phyloP scores from a whole-genome alignment of 345 rosid species.

The Adansonia digitata region DNA sequence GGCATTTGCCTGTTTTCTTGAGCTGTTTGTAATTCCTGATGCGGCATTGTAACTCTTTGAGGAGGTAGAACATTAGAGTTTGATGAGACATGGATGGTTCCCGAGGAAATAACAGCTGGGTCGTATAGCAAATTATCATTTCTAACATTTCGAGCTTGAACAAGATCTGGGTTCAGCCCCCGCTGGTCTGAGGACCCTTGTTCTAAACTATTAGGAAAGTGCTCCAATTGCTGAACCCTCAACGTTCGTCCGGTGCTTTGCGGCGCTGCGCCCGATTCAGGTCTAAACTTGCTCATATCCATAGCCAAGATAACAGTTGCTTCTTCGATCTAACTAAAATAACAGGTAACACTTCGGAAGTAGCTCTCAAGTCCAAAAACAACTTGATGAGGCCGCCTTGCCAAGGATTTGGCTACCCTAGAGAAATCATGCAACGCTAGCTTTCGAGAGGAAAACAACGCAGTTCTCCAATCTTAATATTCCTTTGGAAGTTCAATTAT shows the following conservation, averaged over 20 bases:
- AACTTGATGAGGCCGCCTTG: neutral
- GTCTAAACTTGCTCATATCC: conserved; percentile 31
- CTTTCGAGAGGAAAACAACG: neutral
- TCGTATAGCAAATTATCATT: conserved; percentile 22
- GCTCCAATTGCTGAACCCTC: conserved; percentile 25
- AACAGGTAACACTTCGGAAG: neutral
- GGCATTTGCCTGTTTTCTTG: neutral
- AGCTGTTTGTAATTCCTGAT: conserved; percentile 8
- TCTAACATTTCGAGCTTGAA: conserved; percentile 23
- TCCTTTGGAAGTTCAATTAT: neutral
- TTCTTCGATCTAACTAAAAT: neutral
- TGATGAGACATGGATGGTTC: conserved; percentile 19
- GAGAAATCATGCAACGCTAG: neutral
- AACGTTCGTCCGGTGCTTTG: conserved; percentile 50
- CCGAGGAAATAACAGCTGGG: conserved; percentile 16
- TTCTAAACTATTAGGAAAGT: conserved; percentile 23
- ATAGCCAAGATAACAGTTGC: conserved; percentile 7
- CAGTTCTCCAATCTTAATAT: neutral
- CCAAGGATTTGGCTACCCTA: neutral
- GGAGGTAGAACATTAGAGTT: conserved; percentile 8
- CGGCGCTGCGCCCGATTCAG: conserved; percentile 47
- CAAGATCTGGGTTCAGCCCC: conserved; percentile 26
- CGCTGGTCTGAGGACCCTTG: conserved; percentile 13
- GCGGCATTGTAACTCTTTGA: conserved; percentile 22
- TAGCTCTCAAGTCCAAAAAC: neutral